phyloP scores from a whole-genome alignment of 768 basidiomycete species.

The Phanerodontia chrysosporium region DNA sequence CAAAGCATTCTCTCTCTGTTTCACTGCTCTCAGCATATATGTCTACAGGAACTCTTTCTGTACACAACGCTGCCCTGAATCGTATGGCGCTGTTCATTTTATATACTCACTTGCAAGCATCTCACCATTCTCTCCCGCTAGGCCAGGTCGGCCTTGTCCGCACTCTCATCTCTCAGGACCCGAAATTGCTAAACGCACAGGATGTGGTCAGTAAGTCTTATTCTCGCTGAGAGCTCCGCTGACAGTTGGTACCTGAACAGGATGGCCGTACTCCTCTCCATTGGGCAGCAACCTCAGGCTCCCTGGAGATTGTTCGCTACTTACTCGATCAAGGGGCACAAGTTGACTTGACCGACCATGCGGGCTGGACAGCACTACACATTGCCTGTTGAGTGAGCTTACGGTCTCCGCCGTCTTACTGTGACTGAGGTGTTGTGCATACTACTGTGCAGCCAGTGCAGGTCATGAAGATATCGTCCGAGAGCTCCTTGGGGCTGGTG shows the following conservation, averaged over 20 bases:
- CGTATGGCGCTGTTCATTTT: slow-evolving; percentile 33
- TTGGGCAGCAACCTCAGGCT: slow-evolving; percentile 77
- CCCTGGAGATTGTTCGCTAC: slow-evolving; percentile 60
- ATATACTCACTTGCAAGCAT: not conserved
- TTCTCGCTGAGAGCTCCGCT: not conserved
- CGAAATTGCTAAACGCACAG: slow-evolving; percentile 52
- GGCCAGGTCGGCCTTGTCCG: slow-evolving; percentile 72
- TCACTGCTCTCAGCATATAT: not conserved
- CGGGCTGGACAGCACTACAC: slow-evolving; percentile 77
- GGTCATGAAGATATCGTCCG: slow-evolving; percentile 72
- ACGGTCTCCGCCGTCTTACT: too few species aligned
- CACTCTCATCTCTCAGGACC: slow-evolving; percentile 58
- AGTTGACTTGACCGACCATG: slow-evolving; percentile 58
- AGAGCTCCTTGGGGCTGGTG: slow-evolving; percentile 78
- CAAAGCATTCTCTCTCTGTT: not conserved
- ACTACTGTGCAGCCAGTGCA: slow-evolving; percentile 76
- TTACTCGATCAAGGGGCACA: slow-evolving; percentile 70
- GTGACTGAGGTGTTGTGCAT: too few species aligned
- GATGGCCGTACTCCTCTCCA: slow-evolving; percentile 82
- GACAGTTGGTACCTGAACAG: slow-evolving; percentile 29
- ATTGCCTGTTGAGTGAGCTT: slow-evolving; percentile 53
- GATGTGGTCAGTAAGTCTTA: slow-evolving; percentile 48
- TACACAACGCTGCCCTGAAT: slow-evolving; percentile 69
- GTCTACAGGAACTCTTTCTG: slow-evolving; percentile 28
- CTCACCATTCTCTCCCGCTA: slow-evolving; percentile 22